Evolutionary conservation across 805 yeast genomes (phyloP).

Genomic region (Ogataea saltuana): DNA sequence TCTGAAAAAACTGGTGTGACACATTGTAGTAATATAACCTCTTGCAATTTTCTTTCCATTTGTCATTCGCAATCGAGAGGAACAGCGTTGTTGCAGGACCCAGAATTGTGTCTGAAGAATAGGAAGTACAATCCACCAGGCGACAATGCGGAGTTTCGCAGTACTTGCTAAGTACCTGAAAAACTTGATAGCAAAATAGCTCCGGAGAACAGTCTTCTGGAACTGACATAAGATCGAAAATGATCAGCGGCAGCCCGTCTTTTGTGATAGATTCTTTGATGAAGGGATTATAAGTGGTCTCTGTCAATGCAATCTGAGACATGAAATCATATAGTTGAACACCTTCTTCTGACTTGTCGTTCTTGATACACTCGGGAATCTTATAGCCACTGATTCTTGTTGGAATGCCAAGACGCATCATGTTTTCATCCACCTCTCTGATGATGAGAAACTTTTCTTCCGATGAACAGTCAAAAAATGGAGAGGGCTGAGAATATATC

Average conservation of each 20-base stretch:
- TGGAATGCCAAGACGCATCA: conserved; percentile 60
- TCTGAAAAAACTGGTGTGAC: conserved; percentile 35
- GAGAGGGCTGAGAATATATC: conserved; percentile 21
- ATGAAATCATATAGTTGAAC: conserved; percentile 68
- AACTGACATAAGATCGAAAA: conserved; percentile 48
- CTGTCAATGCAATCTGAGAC: conserved; percentile 61
- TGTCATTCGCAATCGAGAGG: conserved; percentile 46
- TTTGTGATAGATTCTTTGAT: conserved; percentile 65
- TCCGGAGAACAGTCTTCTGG: conserved; percentile 45
- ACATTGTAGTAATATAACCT: conserved; percentile 54
- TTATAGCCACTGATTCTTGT: conserved; percentile 54
- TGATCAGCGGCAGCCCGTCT: conserved; percentile 73
- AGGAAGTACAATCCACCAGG: conserved; percentile 71
- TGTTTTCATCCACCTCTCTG: conserved; percentile 45
- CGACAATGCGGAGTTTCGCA: conserved; percentile 69
- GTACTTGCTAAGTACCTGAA: conserved; percentile 66
- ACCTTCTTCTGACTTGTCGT: conserved; percentile 46
- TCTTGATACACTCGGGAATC: conserved; percentile 53
- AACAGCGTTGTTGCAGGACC: conserved; percentile 18
- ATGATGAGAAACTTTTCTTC: conserved; percentile 33
- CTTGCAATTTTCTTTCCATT: conserved; percentile 52
- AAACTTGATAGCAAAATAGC: conserved; percentile 54
- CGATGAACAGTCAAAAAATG: conserved; percentile 12
- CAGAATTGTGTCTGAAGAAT: conserved; percentile 24
- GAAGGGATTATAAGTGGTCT: conserved; percentile 46